Percentiles rank a stretch among this genome's conserved stretches.
phyloP scores from a whole-genome alignment of 805 yeast genomes.

The Saturnispora gosingensis region DNA sequence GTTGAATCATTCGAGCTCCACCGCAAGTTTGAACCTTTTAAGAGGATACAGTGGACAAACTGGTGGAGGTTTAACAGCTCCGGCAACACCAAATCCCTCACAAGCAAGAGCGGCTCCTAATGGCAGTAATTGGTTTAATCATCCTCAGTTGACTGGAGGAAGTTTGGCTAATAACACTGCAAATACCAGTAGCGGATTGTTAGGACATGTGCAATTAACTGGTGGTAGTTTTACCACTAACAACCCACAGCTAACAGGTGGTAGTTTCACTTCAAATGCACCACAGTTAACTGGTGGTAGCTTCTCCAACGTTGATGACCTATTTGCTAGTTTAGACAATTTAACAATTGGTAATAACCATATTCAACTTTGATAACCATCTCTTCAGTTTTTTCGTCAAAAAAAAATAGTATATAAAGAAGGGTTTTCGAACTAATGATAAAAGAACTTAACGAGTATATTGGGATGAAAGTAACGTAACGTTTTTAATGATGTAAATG shows the following conservation, averaged over 20 bases:
- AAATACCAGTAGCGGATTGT: background rate
- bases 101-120: slow-evolving; percentile 10
- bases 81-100: slow-evolving; percentile 16
- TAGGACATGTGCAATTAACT: slow-evolving; percentile 4
- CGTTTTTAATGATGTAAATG: background rate
- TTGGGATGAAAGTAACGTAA: background rate
- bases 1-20: slow-evolving; percentile 25
- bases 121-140: slow-evolving; percentile 15
- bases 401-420: background rate
- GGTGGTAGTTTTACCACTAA: slow-evolving; percentile 4
- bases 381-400: background rate
- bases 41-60: slow-evolving; percentile 10
- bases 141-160: slow-evolving; percentile 25
- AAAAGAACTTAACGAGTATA: background rate
- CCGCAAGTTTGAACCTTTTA: slow-evolving; percentile 23
- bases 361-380: slow-evolving; percentile 4
- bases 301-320: slow-evolving; percentile 8
- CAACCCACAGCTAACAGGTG: slow-evolving; percentile 6
- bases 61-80: slow-evolving; percentile 17
- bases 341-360: slow-evolving; percentile 6
- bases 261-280: slow-evolving; percentile 5
- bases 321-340: slow-evolving; percentile 7
- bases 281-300: slow-evolving; percentile 7
- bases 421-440: background rate
- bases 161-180: background rate